Conservation (phyloP, 768 basidiomycete genomes). For the Paxillus ammoniavirescens region DNA sequence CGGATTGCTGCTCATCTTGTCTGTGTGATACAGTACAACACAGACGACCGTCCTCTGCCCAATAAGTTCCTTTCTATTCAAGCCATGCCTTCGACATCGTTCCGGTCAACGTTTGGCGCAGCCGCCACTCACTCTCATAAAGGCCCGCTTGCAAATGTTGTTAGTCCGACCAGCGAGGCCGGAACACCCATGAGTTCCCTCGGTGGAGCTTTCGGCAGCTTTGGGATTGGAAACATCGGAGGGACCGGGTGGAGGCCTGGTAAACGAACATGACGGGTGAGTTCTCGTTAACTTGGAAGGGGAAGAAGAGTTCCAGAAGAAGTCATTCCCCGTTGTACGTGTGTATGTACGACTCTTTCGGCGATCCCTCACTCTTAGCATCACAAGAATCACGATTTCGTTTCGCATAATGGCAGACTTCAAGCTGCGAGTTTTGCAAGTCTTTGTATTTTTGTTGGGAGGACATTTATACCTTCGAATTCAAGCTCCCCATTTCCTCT, state of each 20-base stretch:
- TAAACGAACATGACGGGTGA: constrained; percentile 22
- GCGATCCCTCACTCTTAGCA: constrained; percentile 11
- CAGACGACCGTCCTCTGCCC: constrained; percentile 78
- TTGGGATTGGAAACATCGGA: constrained; percentile 45
- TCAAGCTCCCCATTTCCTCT: too few relatives aligned
- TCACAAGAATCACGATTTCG: not conserved
- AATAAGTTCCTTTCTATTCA: constrained; percentile 85
- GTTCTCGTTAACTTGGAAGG: not conserved
- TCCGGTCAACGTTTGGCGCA: constrained; percentile 61
- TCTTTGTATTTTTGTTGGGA: too few relatives aligned
- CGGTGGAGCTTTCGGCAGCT: constrained; percentile 46
- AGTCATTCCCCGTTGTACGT: not conserved
- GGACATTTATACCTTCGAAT: too few relatives aligned
- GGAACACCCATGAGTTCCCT: constrained; percentile 22
- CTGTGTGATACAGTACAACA: constrained; percentile 60
- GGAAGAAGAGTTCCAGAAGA: not conserved
- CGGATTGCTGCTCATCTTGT: not conserved
- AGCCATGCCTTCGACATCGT: constrained; percentile 62
- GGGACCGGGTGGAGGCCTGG: constrained; percentile 21
- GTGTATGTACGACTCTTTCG: constrained; percentile 12
- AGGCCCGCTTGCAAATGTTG: constrained; percentile 15
- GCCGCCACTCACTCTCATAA: constrained; percentile 22
- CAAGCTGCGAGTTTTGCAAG: too few relatives aligned
- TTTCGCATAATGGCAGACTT: not conserved
- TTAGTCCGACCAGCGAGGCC: constrained; percentile 23